These are phyloP conservation scores for Aspergillaceae sp. DNA, from an alignment of 2,329 filamentous ascomycete genomes.

Conservation along the genomic window DNA sequence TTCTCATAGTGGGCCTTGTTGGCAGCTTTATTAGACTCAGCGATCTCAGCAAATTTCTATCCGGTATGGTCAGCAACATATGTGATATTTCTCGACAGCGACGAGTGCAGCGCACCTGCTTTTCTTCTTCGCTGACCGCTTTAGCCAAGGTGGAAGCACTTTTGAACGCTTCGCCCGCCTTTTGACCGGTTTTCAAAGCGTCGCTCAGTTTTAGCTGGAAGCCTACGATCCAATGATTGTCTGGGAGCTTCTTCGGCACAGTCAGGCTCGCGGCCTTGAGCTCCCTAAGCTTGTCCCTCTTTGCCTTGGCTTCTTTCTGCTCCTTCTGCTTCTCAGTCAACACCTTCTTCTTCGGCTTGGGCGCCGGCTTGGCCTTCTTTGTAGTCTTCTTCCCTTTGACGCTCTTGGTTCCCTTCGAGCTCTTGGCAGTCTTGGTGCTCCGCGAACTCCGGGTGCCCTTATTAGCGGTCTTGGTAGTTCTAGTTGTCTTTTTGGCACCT, in stretches of 20 bases:
- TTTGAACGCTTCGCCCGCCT: slow-evolving; percentile 12
- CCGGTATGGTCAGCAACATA: slow-evolving; percentile 2
- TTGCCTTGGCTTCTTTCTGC: slow-evolving; percentile 20
- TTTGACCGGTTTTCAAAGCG: slow-evolving; percentile 1
- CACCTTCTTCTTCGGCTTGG: slow-evolving; percentile 21
- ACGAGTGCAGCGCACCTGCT: slow-evolving; percentile 13
- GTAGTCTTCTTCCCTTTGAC: neutral
- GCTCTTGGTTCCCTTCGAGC: slow-evolving; percentile 10
- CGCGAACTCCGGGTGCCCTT: neutral
- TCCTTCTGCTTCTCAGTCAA: slow-evolving; percentile 25
- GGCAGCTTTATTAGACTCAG: slow-evolving; percentile 38
- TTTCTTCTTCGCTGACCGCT: slow-evolving; percentile 11
- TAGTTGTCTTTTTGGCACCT: slow-evolving; percentile 13
- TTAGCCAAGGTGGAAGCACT: slow-evolving; percentile 10
- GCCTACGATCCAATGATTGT: slow-evolving; percentile 16
- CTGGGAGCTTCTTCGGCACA: slow-evolving; percentile 23
- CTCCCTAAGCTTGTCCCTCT: slow-evolving; percentile 21
- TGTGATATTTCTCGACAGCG: too few species aligned
- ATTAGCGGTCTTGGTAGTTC: slow-evolving; percentile 4
- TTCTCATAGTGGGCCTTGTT: slow-evolving; percentile 39
- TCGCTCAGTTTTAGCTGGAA: slow-evolving; percentile 12
- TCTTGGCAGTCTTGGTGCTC: neutral
- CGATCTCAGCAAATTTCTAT: slow-evolving; percentile 48
- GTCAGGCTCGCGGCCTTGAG: slow-evolving; percentile 26
- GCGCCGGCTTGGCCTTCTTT: slow-evolving; percentile 11